phyloP scores from a whole-genome alignment of 73 alveolate genomes.

The Tetrahymena thermophila region DNA sequence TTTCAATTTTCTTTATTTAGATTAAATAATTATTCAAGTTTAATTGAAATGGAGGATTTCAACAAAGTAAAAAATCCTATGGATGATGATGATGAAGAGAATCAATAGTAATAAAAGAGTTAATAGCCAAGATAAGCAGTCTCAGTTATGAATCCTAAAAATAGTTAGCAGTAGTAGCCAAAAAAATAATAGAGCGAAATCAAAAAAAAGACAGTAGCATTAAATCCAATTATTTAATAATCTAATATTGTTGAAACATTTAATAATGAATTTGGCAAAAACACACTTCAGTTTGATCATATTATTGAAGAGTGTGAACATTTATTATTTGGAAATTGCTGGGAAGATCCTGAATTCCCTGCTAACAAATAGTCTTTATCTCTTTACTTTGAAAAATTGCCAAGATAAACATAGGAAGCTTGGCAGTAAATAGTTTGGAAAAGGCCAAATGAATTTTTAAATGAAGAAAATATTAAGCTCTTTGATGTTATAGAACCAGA shows the following conservation, averaged over 20 bases:
- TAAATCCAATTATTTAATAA: background rate
- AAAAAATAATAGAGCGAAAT: background rate
- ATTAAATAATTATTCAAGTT: no score
- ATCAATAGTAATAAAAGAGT: background rate
- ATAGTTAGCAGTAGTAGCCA: background rate
- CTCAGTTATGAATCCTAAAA: background rate
- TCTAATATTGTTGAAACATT: background rate
- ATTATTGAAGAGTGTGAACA: background rate
- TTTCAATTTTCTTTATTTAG: background rate
- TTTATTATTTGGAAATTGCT: background rate
- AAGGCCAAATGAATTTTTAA: background rate
- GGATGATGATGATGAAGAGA: background rate
- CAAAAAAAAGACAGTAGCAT: background rate
- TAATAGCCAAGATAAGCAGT: background rate
- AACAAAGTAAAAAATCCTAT: background rate
- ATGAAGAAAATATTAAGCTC: background rate
- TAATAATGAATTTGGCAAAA: background rate
- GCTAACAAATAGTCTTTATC: background rate
- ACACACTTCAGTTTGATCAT: background rate
- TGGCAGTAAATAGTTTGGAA: background rate
- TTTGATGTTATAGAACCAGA: background rate
- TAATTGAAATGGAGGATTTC: background rate
- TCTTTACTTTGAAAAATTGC: background rate
- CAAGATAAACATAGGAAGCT: background rate
- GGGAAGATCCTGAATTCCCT: background rate